These are phyloP conservation scores for Fusarium denticulatum DNA, from an alignment of 2,329 filamentous ascomycete genomes.

Conservation along the genomic window DNA sequence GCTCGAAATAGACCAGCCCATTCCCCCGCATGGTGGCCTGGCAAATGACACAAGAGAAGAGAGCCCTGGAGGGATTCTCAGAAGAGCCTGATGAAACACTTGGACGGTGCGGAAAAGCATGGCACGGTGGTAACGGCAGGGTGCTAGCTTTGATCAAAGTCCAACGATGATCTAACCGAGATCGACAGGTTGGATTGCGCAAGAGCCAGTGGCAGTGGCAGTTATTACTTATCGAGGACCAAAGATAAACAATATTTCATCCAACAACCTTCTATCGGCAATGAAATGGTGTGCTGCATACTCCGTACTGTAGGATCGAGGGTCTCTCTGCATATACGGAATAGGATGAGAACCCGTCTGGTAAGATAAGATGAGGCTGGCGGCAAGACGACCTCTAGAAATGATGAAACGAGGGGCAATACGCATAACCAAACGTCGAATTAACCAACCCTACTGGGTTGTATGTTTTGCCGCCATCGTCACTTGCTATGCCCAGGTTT, in stretches of 20 bases:
- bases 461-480: conserved; percentile 33
- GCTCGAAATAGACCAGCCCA: conserved; percentile 40
- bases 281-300: conserved; percentile 19
- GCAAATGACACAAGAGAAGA: conserved; percentile 36
- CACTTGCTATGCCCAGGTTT: background rate
- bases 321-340: background rate
- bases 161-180: conserved; percentile 37
- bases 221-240: conserved; percentile 11
- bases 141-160: conserved; percentile 22
- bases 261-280: conserved; percentile 4
- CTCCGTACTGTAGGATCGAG: background rate
- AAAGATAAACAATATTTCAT: conserved; percentile 5
- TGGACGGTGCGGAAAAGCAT: conserved; percentile 16
- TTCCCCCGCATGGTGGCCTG: conserved; percentile 35
- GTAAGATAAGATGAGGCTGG: conserved; percentile 24
- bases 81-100: conserved; percentile 27
- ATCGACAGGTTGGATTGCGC: conserved; percentile 30
- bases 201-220: conserved; percentile 13
- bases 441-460: background rate
- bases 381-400: conserved; percentile 19
- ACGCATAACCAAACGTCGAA: conserved; percentile 4
- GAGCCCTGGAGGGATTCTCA: conserved; percentile 10
- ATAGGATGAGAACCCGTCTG: conserved; percentile 11
- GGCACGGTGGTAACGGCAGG: background rate
- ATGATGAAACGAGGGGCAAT: conserved; percentile 19